Conservation (phyloP, 257 asterid genomes). For the Pogostemon cablin region DNA sequence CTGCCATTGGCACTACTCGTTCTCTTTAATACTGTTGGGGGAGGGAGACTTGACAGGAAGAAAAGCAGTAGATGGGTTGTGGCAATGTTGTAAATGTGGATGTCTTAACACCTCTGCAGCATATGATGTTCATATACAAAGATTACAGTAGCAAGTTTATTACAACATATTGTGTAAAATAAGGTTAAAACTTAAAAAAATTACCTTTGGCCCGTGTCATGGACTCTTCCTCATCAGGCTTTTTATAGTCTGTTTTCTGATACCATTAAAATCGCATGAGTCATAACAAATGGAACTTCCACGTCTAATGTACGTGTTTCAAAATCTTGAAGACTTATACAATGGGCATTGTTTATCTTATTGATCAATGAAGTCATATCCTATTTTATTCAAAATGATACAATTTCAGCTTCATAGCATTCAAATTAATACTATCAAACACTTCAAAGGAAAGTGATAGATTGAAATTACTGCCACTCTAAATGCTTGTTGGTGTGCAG, state of each 20-base stretch:
- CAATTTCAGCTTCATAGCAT: constrained; percentile 24
- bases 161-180: not conserved
- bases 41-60: constrained; percentile 96
- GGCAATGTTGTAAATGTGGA: constrained; percentile 87
- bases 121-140: constrained; percentile 35
- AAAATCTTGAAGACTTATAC: constrained; percentile 48
- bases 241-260: constrained; percentile 94
- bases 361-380: constrained; percentile 90
- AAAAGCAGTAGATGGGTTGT: constrained; percentile 68
- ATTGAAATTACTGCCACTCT: constrained; percentile 77
- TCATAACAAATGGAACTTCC: not conserved
- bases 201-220: constrained; percentile 86
- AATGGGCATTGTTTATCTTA: constrained; percentile 88
- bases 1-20: constrained; percentile 42
- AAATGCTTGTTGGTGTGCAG: constrained; percentile 92
- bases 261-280: constrained; percentile 23
- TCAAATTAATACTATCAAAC: not conserved
- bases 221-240: constrained; percentile 94
- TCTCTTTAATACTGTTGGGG: constrained; percentile 62
- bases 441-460: not conserved
- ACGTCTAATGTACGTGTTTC: not conserved
- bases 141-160: too few relatives aligned
- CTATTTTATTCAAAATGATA: constrained; percentile 44
- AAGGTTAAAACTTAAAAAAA: constrained; percentile 23
- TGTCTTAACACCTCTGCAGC: constrained; percentile 90